phyloP scores from a whole-genome alignment of 768 basidiomycete species.

The Hygrophorus pudorinus region DNA sequence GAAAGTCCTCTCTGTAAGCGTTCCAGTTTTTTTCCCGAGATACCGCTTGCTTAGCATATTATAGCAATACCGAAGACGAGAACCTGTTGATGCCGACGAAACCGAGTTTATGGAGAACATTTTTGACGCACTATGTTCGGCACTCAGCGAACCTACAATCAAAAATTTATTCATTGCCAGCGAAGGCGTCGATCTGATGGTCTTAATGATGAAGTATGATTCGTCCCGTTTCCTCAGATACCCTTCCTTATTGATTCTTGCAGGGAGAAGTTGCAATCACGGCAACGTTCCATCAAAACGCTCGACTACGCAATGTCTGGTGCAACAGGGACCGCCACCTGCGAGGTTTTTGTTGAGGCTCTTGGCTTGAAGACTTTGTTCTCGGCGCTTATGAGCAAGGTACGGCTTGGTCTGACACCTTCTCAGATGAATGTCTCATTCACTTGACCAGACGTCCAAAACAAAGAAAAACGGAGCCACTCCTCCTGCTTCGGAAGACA shows the following conservation, averaged over 20 bases:
- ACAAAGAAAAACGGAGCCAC: constrained; percentile 47
- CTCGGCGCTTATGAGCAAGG: constrained; percentile 91
- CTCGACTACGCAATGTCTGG: constrained; percentile 88
- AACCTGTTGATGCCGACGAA: constrained; percentile 84
- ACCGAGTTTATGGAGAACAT: constrained; percentile 97
- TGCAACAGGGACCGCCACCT: constrained; percentile 52
- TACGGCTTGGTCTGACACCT: constrained; percentile 21
- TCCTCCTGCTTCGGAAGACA: constrained; percentile 65
- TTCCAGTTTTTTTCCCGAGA: constrained; percentile 1
- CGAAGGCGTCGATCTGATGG: constrained; percentile 95
- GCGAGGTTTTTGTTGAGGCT: constrained; percentile 81
- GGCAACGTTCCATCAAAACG: constrained; percentile 80
- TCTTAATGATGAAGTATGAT: constrained; percentile 92
- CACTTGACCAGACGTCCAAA: constrained; percentile 34
- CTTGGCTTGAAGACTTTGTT: constrained; percentile 87
- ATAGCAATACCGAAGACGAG: constrained; percentile 80
- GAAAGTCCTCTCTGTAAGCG: constrained; percentile 72
- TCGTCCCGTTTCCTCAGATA: neutral
- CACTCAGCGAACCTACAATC: constrained; percentile 65
- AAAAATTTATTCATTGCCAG: constrained; percentile 79
- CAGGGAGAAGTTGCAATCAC: constrained; percentile 77
- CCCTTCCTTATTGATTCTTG: neutral
- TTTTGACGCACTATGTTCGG: constrained; percentile 85
- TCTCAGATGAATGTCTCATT: constrained; percentile 5
- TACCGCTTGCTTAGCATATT: constrained; percentile 4